Evolutionary conservation across 352 stramenopile genomes (phyloP), one percentile per base, ranked within the genome.

Genomic region (Elongisporangium senticosum): DNA sequence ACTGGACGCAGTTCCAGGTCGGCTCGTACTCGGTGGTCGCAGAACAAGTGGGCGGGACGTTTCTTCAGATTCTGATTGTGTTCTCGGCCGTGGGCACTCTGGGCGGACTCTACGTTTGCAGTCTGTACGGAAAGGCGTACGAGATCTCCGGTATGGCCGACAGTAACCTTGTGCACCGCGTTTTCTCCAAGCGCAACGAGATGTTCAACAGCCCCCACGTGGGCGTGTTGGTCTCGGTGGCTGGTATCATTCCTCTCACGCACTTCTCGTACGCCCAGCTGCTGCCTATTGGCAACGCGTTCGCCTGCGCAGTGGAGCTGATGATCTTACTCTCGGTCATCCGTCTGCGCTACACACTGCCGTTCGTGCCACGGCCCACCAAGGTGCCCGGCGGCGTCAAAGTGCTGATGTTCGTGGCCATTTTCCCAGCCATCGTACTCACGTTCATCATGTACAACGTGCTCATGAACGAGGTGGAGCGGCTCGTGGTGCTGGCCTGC

Each of bases 311-410:
- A 15, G 70, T 87, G 7, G 74, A 96, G 57, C 50, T 97, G 4
- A 73, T 97, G 51, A 93, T 97, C 59, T 90, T 97, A 57, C 56
- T 78, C 11, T 83, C 91, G 7, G 96, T 93, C 64, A 69, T 98
- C 53, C 86, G 93, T 33, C 82, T 98, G 0, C 83, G 93, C 15
- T 68, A 85, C 13, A 74, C 64, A 37, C 61, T 83, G 51, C 75
- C 74, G 26, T 84, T 83, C 65, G 79, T 93, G 56, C 72, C 78
- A 51, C 77, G 85, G n/a, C 80, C 80, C 10, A 67, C 68, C 37
- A 69, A 68, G 14, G 67, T 79, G 3, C 74, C 72, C 0, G 74
- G 74, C 19, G 70, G 70, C 23, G 58, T 56, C 2, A 37, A 51
- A 4, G 55, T 64, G 15, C 62, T 79, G 6, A 51, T 50, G 3